These are phyloP conservation scores for Petunia axillaris DNA, from an alignment of 257 asterid species.

Conservation along the genomic window DNA sequence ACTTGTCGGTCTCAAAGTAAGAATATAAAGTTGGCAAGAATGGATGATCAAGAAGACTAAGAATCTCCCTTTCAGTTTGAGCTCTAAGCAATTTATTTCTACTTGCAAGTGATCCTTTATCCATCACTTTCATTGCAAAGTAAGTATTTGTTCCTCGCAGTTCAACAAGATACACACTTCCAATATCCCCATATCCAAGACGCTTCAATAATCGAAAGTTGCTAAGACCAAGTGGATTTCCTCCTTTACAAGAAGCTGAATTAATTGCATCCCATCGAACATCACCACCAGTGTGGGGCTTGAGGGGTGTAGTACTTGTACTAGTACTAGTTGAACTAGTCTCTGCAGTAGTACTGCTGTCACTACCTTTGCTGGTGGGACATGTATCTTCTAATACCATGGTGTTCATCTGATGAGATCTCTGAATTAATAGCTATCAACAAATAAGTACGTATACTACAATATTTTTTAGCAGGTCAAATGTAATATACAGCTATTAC, in stretches of 20 bases:
- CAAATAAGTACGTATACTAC: not conserved
- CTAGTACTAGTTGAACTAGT: not conserved
- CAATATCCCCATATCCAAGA: slow-evolving; percentile 92
- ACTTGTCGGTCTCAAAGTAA: slow-evolving; percentile 83
- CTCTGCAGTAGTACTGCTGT: not conserved
- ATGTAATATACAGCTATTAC: not conserved
- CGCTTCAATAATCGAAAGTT: slow-evolving; percentile 80
- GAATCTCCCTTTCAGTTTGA: slow-evolving; percentile 87
- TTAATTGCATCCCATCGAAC: slow-evolving; percentile 86
- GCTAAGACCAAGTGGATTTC: slow-evolving; percentile 63
- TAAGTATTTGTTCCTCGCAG: slow-evolving; percentile 66
- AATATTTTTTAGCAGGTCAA: not conserved
- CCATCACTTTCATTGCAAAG: slow-evolving; percentile 98
- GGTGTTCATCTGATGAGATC: slow-evolving; percentile 41
- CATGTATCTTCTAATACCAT: slow-evolving; percentile 35
- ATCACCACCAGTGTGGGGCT: slow-evolving; percentile 95
- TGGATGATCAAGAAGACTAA: slow-evolving; percentile 89
- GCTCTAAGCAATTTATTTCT: slow-evolving; percentile 83
- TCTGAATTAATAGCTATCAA: too few relatives aligned
- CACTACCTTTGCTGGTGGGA: not conserved
- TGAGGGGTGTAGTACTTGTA: slow-evolving; percentile 44
- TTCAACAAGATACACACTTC: slow-evolving; percentile 90
- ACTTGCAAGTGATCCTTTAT: slow-evolving; percentile 80
- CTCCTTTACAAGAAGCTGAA: slow-evolving; percentile 58
- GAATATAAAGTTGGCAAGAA: slow-evolving; percentile 84